Percentiles rank a stretch among this genome's conserved stretches.
These are phyloP conservation scores for Lepidopterella palustris DNA, from an alignment of 495 filamentous ascomycete genomes.

Conservation along the genomic window DNA sequence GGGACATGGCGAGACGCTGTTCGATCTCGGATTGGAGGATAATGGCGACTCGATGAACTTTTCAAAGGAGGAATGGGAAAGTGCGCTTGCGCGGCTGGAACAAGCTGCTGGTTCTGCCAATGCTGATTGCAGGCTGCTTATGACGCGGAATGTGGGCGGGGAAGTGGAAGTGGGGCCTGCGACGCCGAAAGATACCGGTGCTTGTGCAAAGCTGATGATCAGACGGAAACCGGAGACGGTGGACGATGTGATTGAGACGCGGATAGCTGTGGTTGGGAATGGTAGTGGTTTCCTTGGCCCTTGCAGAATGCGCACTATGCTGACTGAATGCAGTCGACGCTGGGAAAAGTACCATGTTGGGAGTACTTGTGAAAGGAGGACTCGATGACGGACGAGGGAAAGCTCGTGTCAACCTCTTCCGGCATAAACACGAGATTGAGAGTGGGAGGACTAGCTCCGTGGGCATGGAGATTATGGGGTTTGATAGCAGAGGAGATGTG, in stretches of 20 bases:
- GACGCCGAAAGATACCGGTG: slow-evolving; percentile 60
- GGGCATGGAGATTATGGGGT: slow-evolving; percentile 98
- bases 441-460: slow-evolving; percentile 92
- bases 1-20: slow-evolving; percentile 83
- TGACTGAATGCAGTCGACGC: slow-evolving; percentile 62
- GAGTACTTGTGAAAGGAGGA: slow-evolving; percentile 90
- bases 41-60: slow-evolving; percentile 88
- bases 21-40: slow-evolving; percentile 89
- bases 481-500: slow-evolving; percentile 81
- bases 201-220: slow-evolving; percentile 77
- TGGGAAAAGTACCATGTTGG: slow-evolving; percentile 94
- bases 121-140: slow-evolving; percentile 69
- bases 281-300: slow-evolving; percentile 36
- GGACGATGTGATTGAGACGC: slow-evolving; percentile 89
- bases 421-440: slow-evolving; percentile 96
- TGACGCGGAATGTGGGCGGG: slow-evolving; percentile 87
- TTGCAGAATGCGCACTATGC: background rate
- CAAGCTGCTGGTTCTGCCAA: slow-evolving; percentile 57
- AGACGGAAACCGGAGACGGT: slow-evolving; percentile 64
- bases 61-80: slow-evolving; percentile 68
- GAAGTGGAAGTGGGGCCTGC: slow-evolving; percentile 57
- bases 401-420: slow-evolving; percentile 91
- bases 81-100: slow-evolving; percentile 61
- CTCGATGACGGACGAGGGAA: slow-evolving; percentile 93
- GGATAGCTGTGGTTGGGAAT: slow-evolving; percentile 95